A percentile compares a stretch with the other conserved stretches of the same genome.
These are phyloP conservation scores for Tolypocladium sp. DNA, from an alignment of 2,329 filamentous ascomycete species.

Conservation along the genomic window DNA sequence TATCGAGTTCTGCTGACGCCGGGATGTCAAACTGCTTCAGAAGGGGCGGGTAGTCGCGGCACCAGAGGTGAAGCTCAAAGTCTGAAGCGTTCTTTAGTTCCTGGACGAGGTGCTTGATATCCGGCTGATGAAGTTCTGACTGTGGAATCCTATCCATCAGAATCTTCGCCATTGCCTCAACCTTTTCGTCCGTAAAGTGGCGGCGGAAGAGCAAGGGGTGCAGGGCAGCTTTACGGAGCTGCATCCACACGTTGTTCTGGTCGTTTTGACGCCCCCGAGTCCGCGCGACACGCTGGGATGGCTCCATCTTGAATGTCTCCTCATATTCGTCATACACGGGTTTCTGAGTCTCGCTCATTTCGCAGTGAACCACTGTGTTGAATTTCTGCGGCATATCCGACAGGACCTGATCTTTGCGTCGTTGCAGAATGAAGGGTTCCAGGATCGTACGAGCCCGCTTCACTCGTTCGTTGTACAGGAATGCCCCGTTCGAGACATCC, in stretches of 20 bases:
- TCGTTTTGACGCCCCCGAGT: slow-evolving; percentile 39
- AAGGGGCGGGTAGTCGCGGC: slow-evolving; percentile 45
- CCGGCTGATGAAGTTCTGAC: slow-evolving; percentile 41
- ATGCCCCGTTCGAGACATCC: slow-evolving; percentile 68
- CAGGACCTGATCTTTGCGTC: slow-evolving; percentile 91
- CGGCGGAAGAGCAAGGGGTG: slow-evolving; percentile 83
- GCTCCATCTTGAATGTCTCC: slow-evolving; percentile 54
- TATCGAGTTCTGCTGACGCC: slow-evolving; percentile 44
- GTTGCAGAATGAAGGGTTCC: slow-evolving; percentile 86
- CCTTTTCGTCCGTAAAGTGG: slow-evolving; percentile 65
- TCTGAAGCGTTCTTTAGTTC: slow-evolving; percentile 52
- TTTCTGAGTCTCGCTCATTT: slow-evolving; percentile 64
- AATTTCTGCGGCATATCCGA: slow-evolving; percentile 72
- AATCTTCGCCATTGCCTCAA: slow-evolving; percentile 69
- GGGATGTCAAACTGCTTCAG: slow-evolving; percentile 45
- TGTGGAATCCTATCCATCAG: slow-evolving; percentile 61
- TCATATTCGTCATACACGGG: slow-evolving; percentile 61
- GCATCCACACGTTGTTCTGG: slow-evolving; percentile 72
- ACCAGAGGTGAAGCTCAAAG: slow-evolving; percentile 58
- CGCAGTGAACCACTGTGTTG: slow-evolving; percentile 69
- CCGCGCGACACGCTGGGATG: slow-evolving; percentile 42
- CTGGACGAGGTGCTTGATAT: slow-evolving; percentile 41
- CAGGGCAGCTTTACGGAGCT: slow-evolving; percentile 83
- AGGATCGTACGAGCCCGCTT: slow-evolving; percentile 83
- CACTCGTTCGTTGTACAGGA: slow-evolving; percentile 82